phyloP scores from a whole-genome alignment of 139 green algal species.

The Axilococcus clingmanii region DNA sequence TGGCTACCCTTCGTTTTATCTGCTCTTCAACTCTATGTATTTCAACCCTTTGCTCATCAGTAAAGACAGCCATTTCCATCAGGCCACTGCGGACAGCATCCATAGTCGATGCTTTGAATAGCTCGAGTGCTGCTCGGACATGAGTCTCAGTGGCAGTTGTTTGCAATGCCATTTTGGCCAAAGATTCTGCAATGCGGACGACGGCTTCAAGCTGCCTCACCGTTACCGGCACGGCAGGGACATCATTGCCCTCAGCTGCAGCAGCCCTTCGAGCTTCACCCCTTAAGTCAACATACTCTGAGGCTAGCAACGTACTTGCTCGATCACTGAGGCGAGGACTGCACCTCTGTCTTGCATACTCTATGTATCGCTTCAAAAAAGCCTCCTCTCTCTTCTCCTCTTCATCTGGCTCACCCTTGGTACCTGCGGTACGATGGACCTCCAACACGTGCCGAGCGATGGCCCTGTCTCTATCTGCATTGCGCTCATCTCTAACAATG shows the following conservation, averaged over 20 bases:
- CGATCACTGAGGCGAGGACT: conserved; percentile 63
- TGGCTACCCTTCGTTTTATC: conserved; percentile 63
- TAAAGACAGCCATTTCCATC: conserved; percentile 53
- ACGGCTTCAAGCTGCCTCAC: conserved; percentile 96
- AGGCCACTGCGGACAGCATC: conserved; percentile 60
- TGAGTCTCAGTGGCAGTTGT: conserved; percentile 55
- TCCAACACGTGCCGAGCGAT: conserved; percentile 74
- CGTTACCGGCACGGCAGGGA: conserved; percentile 81
- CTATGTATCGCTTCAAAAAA: conserved; percentile 87
- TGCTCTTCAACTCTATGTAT: conserved; percentile 60
- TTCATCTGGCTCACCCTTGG: conserved; percentile 21
- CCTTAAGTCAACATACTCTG: conserved; percentile 84
- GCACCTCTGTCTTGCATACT: conserved; percentile 71
- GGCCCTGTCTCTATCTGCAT: conserved; percentile 47
- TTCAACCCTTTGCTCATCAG: conserved; percentile 57
- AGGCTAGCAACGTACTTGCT: conserved; percentile 54
- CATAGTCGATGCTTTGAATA: conserved; percentile 78
- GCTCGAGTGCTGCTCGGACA: conserved; percentile 66
- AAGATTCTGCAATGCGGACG: conserved; percentile 80
- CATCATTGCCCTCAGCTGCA: conserved; percentile 38
- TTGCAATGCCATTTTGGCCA: conserved; percentile 86
- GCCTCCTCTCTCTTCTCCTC: conserved; percentile 46
- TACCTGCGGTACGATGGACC: conserved; percentile 41
- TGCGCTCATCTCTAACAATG: conserved; percentile 91
- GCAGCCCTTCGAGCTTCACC: conserved; percentile 46